phyloP scores from a whole-genome alignment of 768 basidiomycete species.

The Sporobolomyces phaffii region DNA sequence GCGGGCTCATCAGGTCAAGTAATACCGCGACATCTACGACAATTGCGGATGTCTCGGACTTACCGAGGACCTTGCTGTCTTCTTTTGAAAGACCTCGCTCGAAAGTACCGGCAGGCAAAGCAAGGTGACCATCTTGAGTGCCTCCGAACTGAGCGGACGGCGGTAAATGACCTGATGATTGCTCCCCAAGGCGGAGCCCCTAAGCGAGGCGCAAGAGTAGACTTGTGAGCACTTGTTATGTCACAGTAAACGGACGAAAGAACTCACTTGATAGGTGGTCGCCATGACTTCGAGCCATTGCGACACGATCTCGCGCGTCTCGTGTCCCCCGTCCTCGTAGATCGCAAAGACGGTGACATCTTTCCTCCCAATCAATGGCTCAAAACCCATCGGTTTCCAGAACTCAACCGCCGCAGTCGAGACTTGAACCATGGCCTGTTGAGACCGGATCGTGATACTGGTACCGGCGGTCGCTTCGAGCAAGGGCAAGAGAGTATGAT shows the following conservation, averaged over 20 bases:
- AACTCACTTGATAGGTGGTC: slow-evolving; percentile 11
- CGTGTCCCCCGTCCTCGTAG: slow-evolving; percentile 21
- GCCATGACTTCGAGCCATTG: slow-evolving; percentile 5
- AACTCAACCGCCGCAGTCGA: slow-evolving; percentile 12
- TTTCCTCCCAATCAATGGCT: slow-evolving; percentile 28
- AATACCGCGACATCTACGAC: not conserved
- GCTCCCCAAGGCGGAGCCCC: slow-evolving; percentile 28
- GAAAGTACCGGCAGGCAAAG: slow-evolving; percentile 9
- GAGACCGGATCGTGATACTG: slow-evolving; percentile 18
- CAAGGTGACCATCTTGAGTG: slow-evolving; percentile 20
- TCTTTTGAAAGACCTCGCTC: not conserved
- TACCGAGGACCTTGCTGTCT: slow-evolving; percentile 24
- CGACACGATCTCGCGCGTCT: not conserved
- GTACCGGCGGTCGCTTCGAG: not conserved
- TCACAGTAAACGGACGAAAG: not conserved
- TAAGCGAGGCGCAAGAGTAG: not conserved
- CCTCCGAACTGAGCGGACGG: not conserved
- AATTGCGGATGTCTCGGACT: not conserved
- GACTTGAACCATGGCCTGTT: slow-evolving; percentile 24
- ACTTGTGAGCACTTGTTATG: not conserved
- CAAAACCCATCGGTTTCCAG: slow-evolving; percentile 38
- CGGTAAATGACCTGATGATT: not conserved
- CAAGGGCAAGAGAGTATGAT: slow-evolving; percentile 1
- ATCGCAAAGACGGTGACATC: slow-evolving; percentile 27
- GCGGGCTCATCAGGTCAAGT: no score